Percentiles rank a stretch among this genome's conserved stretches.
Conservation (phyloP, 2,329 filamentous ascomycete genomes). For the Pyricularia sp. region DNA sequence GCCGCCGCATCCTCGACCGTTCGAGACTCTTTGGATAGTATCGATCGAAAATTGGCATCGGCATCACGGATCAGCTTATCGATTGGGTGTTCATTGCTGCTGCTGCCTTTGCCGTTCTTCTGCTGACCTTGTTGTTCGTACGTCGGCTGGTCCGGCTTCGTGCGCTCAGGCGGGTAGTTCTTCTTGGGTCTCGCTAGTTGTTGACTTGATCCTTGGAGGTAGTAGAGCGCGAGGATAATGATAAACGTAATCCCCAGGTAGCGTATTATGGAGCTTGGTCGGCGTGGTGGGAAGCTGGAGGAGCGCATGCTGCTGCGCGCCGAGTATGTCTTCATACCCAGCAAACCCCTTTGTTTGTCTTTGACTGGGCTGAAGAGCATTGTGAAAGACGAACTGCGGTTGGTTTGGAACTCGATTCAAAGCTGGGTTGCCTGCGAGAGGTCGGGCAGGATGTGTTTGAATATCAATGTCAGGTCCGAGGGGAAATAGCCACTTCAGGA, state of each 20-base stretch:
- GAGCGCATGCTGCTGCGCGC: slow-evolving; percentile 19
- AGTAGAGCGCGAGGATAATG: slow-evolving; percentile 23
- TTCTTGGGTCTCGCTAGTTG: not conserved
- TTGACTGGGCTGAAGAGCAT: not conserved
- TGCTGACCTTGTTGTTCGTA: slow-evolving; percentile 1
- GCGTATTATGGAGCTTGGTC: slow-evolving; percentile 28
- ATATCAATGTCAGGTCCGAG: not conserved
- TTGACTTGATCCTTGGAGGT: slow-evolving; percentile 6
- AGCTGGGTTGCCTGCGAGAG: too few relatives aligned
- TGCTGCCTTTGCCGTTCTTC: not conserved
- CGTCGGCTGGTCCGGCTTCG: not conserved
- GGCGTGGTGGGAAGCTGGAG: slow-evolving; percentile 27
- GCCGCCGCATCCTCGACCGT: slow-evolving; percentile 41
- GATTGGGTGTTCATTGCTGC: slow-evolving; percentile 35
- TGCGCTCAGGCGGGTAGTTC: not conserved
- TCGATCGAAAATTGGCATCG: slow-evolving; percentile 28
- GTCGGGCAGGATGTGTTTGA: not conserved
- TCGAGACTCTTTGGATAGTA: slow-evolving; percentile 34
- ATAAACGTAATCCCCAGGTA: slow-evolving; percentile 24
- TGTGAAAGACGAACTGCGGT: not conserved
- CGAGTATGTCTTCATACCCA: not conserved
- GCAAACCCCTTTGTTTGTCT: not conserved
- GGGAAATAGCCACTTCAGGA: not conserved
- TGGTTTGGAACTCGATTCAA: too few relatives aligned
- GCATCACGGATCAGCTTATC: slow-evolving; percentile 37